A percentile compares a stretch with the other conserved stretches of the same genome.
phyloP scores from a whole-genome alignment of 352 stramenopile species.

The Pythium monospermum region DNA sequence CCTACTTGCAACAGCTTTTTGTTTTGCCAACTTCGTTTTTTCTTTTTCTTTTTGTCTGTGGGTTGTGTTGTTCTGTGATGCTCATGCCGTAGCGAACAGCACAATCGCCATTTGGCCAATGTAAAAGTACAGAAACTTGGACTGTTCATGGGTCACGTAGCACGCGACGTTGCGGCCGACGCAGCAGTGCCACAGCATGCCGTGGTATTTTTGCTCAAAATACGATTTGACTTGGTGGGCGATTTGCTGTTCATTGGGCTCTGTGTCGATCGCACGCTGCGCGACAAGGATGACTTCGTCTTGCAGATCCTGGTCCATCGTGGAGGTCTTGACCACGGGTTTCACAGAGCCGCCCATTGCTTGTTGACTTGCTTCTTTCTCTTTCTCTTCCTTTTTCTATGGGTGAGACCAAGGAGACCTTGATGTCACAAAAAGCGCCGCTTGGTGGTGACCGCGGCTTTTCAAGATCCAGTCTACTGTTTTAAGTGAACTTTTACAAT shows the following conservation, averaged over 20 bases:
- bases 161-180: slow-evolving; percentile 93
- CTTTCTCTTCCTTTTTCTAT: slow-evolving; percentile 1
- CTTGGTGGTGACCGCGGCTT: too few relatives aligned
- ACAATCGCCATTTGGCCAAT: slow-evolving; percentile 93
- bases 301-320: slow-evolving; percentile 82
- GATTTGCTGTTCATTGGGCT: slow-evolving; percentile 86
- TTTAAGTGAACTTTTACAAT: too few relatives aligned
- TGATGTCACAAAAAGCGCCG: too few relatives aligned
- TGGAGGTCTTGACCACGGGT: slow-evolving; percentile 84
- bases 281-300: slow-evolving; percentile 79
- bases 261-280: slow-evolving; percentile 74
- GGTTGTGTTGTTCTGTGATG: background rate
- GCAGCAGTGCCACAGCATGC: slow-evolving; percentile 92
- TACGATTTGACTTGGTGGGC: slow-evolving; percentile 89
- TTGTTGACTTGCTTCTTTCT: background rate
- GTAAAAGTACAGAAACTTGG: slow-evolving; percentile 96
- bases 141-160: slow-evolving; percentile 93
- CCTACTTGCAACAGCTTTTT: too few relatives aligned
- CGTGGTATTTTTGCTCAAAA: slow-evolving; percentile 91
- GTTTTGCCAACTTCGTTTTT: too few relatives aligned
- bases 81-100: slow-evolving; percentile 81
- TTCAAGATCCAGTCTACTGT: too few relatives aligned
- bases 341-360: slow-evolving; percentile 59
- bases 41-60: too few relatives aligned
- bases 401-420: background rate